Base-by-base conservation (phyloP, 2,329 filamentous ascomycete species). In the Penicillium brevicompactum region DNA sequence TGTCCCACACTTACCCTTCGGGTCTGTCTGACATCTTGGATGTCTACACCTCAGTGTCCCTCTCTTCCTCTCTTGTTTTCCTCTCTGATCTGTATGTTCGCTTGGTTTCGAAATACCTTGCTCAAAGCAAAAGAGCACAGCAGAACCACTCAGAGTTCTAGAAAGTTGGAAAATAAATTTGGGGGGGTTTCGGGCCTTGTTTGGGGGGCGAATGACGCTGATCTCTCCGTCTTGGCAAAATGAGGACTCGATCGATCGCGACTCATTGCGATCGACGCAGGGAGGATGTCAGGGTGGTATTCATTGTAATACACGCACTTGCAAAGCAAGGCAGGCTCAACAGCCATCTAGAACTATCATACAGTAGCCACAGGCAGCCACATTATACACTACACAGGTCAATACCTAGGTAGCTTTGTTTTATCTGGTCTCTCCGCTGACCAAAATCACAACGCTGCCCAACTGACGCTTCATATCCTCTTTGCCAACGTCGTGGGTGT, bases 401-500 rank as follows among this genome's bases (percentile, higher is more conserved):
- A 34, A 4, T 34, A 13, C 32, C 38, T 2, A 40, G 16, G 10
- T 52, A 61, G 42, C 18, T 18, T 18, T 43, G 32, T 32, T 8
- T 51, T 62, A 74, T 41, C 64, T 64, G 34, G 59, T 67, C 60
- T 74, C 70, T 1, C 89, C 89, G 53, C 85, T 87, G 9, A 97
- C 89, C 47, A 97, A 77, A 67, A 97, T 71, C 14, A 96, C 82
- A 10, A 91, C 90, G 71, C 91, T 95, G 13, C 93, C 94, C 56
- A 97, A 77, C 77, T 97, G 94, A 67, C 93, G 83, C 70, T 86
- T 84, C 62, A 97, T 65, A 74, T 99, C 94, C 74, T 96, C 93
- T 74, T 87, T 90, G 67, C 96, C 89, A 1, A 99, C 94, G 79
- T 99, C 94, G 76, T 99, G 94, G 27, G 92, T 96, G 75, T 99